Base-by-base conservation (phyloP, 805 yeast genomes). In the Candida odintsovae region DNA sequence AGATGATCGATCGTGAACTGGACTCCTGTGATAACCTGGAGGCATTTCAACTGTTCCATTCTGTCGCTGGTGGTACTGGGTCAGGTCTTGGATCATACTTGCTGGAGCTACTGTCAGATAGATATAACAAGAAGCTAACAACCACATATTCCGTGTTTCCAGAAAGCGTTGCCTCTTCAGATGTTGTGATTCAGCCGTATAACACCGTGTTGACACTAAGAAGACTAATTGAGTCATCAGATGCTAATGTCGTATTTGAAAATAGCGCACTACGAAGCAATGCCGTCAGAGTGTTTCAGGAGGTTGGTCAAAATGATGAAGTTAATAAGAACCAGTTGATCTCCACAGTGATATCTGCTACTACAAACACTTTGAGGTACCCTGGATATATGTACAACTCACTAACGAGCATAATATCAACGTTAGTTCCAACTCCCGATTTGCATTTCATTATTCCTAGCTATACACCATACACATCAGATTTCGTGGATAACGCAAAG, bases 21-120 rank as follows among this genome's bases (percentile, higher is more conserved):
- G 99, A 94, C 59, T 82, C 86, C 28, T 83, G 96, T 54, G 98
- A 95, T 52, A 84, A 84, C 46, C 69, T 90, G 44, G 94, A 90
- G 53, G 95, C 95, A 6, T 94, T 94, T 64, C 96, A 90, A 70
- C 68, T 94, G 53, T 65, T 90, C 43, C 99, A 94, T 66, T 86
- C 97, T 4, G 95, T 94, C 5, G 98, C 97, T 0, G 99, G 99
- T 33, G 99, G 99, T 36, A 94, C 99, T 0, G 99, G 99, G 0
- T 86, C 97, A 0, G 99, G 99, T 3, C 78, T 90, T 33, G 99
- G 99, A 1, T 86, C 96, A 0, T 77, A 77, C 47, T 55, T 94
- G 39, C 66, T 94, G 35, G 97, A 94, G 62, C 70, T 80, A 15
- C 64, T 95, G 47, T 78, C 80, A 47, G 99, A 94, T 62, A 70